Evolutionary conservation across 345 rosid species (phyloP).

Genomic region (Odontarrhena argentea): DNA sequence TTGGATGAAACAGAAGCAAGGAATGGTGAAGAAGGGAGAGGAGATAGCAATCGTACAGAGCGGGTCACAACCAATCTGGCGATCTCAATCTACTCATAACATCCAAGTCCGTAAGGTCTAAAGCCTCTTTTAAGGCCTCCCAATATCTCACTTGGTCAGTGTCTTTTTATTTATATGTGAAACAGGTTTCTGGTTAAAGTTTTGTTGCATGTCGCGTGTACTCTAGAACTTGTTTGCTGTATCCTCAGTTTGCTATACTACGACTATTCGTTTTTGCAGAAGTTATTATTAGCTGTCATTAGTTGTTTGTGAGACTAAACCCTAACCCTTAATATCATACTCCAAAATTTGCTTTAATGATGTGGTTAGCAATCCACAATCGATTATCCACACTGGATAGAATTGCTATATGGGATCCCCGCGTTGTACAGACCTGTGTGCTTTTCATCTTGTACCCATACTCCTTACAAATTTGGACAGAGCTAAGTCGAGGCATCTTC

Average conservation of each 20-base stretch:
- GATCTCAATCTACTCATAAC: slow-evolving; percentile 92
- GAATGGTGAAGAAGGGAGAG: slow-evolving; percentile 94
- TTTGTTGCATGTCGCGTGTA: slow-evolving; percentile 16
- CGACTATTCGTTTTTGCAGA: slow-evolving; percentile 8
- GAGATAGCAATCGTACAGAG: slow-evolving; percentile 93
- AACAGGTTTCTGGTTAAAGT: slow-evolving; percentile 20
- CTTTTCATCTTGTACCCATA: too few relatives aligned
- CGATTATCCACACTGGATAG: too few relatives aligned
- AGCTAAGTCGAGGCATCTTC: too few relatives aligned
- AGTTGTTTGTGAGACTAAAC: slow-evolving; percentile 18
- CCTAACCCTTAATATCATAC: too few relatives aligned
- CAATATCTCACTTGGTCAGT: slow-evolving; percentile 5
- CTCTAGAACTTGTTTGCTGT: slow-evolving; percentile 26
- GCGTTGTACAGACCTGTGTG: too few relatives aligned
- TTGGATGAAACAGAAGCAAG: slow-evolving; percentile 67
- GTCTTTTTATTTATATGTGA: slow-evolving; percentile 17
- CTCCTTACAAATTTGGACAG: too few relatives aligned
- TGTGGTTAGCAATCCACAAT: too few relatives aligned
- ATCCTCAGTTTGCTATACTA: slow-evolving; percentile 31
- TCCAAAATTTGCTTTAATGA: too few relatives aligned
- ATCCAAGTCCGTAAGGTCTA: slow-evolving; percentile 93
- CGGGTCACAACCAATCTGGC: slow-evolving; percentile 93
- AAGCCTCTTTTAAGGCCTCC: slow-evolving; percentile 37
- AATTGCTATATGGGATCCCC: too few relatives aligned
- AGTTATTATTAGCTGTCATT: slow-evolving; percentile 5